Evolutionary conservation across 768 basidiomycete species (phyloP), one percentile per base, ranked within the genome.

Genomic region (Clitopilus passeckerianus): DNA sequence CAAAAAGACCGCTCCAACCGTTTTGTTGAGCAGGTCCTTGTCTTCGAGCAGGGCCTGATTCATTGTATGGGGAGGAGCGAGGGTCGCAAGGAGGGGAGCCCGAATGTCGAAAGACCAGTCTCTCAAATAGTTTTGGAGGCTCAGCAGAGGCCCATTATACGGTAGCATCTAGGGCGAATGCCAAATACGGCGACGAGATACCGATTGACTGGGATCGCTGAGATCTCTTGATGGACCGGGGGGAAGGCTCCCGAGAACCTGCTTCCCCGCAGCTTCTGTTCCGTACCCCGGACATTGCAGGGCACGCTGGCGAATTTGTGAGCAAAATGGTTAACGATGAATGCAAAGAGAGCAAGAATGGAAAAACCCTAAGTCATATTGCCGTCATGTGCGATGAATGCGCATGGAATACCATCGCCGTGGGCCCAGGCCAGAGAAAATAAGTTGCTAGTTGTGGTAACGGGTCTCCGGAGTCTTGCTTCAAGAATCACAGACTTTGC

Each of bases 1-100:
- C 35, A 73, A 15, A 57, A 70, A 70, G 30, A 64, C 64, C 10
- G 69, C 71, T 33, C 71, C 71, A 1, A 71, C 53, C 7, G 71
- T 73, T n/a, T 41, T 41, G 37, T 41, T 41, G 37, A 41, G 37
- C 14, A 41, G 37, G 37, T 41, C 37, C 37, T 41, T 41, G 37
- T 41, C 37, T n/a, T 41, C 5, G 10, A 41, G 37, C 14, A 41
- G 37, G 37, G 3, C 37, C 37, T 41, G 37, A 41, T 41, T 41
- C 37, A 41, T 41, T 2, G n/a, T 9, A n/a, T 12, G 37, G 12
- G n/a, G 37, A 41, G 37, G 37, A 41, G 37, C 37, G 37, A 4
- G 37, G 37, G 37, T 41, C 37, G 10, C 37, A 41, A 41, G 3
- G 10, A 12, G 37, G 37, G 37, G n/a, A n/a, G 10, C 5, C n/a